Evolutionary conservation across 2,329 filamentous ascomycete genomes (phyloP), one percentile per base, ranked within the genome.

Genomic region (Cercospora sojina): DNA sequence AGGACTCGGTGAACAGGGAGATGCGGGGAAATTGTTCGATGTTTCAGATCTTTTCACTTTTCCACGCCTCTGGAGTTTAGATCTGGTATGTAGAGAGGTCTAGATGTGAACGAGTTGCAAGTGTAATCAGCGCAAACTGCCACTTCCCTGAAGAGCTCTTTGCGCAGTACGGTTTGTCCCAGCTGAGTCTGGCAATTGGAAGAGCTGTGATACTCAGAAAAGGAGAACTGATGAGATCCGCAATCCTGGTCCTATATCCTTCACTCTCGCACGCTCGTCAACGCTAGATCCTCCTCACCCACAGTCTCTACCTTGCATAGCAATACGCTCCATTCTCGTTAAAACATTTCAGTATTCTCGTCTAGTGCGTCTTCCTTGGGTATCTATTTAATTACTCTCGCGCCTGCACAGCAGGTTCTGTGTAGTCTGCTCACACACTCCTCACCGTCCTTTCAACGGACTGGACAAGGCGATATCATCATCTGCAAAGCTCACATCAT

Each of bases 381-480:
- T 43, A 43, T 38, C 32, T 60, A 43, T 20, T 25, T 41, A 18
- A 8, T 59, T 20, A 13, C 35, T 58, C 27, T 35, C 23, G 23
- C 32, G 20, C 29, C n/a, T 35, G 31, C 20, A 32, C 56, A 35
- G 31, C 56, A 38, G 38, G 20, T 67, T 60, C 51, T 29, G 51
- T 55, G 51, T 55, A 18, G 10, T 49, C 18, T 18, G 23, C 51
- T n/a, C 23, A 31, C 23, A 38, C 35, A 38, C 35, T 38, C 35
- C 35, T 27, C 25, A 67, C 18, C 61, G 55, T 38, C 65, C 65
- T 10, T 57, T 59, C 38, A 67, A 53, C 27, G 65, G 65, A 38
- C 65, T 67, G 13, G 29, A 49, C 49, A 67, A 23, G 7, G 55
- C 65, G 12, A 67, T 53, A 18, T 60, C 63, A 12, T 60, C 63